Evolutionary conservation across 805 yeast species (phyloP).

Genomic region (Saturnispora silvae): DNA sequence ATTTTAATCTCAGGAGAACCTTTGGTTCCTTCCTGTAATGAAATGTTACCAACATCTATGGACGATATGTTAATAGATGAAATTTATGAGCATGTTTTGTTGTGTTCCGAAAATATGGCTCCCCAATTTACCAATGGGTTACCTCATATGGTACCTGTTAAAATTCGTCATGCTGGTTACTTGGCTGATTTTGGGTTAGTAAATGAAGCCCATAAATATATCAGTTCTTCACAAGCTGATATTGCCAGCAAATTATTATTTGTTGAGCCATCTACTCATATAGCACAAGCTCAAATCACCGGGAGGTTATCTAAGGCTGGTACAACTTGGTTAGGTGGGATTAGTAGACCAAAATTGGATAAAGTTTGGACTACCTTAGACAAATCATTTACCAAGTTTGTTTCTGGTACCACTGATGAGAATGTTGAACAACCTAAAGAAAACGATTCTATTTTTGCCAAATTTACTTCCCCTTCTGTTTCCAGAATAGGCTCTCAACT

Average conservation of each 20-base stretch:
- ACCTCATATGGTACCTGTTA: conserved; percentile 48
- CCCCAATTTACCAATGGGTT: conserved; percentile 25
- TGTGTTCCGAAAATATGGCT: conserved; percentile 25
- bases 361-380: conserved; percentile 84
- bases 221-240: conserved; percentile 38
- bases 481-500: conserved; percentile 42
- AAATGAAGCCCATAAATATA: conserved; percentile 50
- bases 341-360: conserved; percentile 33
- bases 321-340: conserved; percentile 69
- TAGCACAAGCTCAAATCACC: conserved; percentile 29
- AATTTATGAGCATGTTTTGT: conserved; percentile 49
- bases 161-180: conserved; percentile 55
- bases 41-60: conserved; percentile 21
- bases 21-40: conserved; percentile 16
- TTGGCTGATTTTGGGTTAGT: conserved; percentile 58
- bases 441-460: conserved; percentile 54
- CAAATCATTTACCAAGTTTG: conserved; percentile 65
- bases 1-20: conserved; percentile 25
- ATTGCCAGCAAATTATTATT: conserved; percentile 30
- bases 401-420: conserved; percentile 67
- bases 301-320: conserved; percentile 37
- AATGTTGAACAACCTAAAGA: conserved; percentile 26
- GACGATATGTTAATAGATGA: conserved; percentile 52
- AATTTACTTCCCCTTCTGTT: conserved; percentile 51
- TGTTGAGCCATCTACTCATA: conserved; percentile 25